A percentile compares a stretch with the other conserved stretches of the same genome.
Conservation (phyloP, 2,329 filamentous ascomycete species). For the Chaetomium strumarium region DNA sequence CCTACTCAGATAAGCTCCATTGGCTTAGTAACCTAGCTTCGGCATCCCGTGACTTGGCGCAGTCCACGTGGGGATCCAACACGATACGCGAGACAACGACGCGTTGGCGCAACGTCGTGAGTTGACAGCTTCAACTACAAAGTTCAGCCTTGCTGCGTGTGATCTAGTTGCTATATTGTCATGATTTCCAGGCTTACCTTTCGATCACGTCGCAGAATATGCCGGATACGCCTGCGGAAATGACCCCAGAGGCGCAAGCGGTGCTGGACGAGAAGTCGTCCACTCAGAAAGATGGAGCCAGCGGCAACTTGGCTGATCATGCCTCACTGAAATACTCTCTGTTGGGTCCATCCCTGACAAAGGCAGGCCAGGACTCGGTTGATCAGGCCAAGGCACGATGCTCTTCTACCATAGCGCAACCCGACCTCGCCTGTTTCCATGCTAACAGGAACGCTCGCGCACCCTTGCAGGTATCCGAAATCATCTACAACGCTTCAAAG, state of each 20-base stretch:
- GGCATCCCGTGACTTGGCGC: constrained; percentile 14
- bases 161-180: not conserved
- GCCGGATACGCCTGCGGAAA: constrained; percentile 14
- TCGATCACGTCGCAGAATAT: not conserved
- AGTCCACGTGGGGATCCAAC: not conserved
- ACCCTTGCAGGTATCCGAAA: constrained; percentile 67
- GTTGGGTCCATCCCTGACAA: constrained; percentile 84
- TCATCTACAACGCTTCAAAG: constrained; percentile 95
- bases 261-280: not conserved
- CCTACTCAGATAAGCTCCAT: not conserved
- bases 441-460: constrained; percentile 7
- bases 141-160: not conserved
- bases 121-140: not conserved
- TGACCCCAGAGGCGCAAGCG: constrained; percentile 13
- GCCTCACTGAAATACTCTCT: constrained; percentile 80
- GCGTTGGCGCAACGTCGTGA: not conserved
- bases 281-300: not conserved
- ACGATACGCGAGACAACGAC: not conserved
- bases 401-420: not conserved
- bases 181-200: not conserved
- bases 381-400: constrained; percentile 71
- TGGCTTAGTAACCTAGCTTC: too few relatives aligned
- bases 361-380: constrained; percentile 88
- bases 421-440: too few relatives aligned
- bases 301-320: constrained; percentile 28